Base-by-base conservation (phyloP, 345 rosid species). In the Eucalyptus guilfoylei region DNA sequence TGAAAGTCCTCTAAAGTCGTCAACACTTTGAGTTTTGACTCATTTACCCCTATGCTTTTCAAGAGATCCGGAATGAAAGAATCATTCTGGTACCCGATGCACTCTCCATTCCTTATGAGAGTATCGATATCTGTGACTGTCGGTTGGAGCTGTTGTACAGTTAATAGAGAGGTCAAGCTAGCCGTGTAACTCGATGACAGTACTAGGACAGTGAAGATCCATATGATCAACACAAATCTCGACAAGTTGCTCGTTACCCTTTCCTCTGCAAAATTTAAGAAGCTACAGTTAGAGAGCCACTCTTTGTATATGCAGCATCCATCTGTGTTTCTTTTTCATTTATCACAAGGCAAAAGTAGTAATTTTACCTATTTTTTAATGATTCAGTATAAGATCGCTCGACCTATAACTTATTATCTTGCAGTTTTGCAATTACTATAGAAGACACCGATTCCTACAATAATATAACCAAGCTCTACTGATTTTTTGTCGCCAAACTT, bases 141-240 rank as follows among this genome's bases (percentile, higher is more conserved):
- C 7, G 93, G 93, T 13, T 87, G 86, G n/a, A 90, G 90, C 87
- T 69, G 87, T 32, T 91, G 90, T 15, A 86, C 90, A 9, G 92
- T 89, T n/a, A 89, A 69, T 32, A 89, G 50, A 17, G 91, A 88
- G 28, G 91, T 88, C 80, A 91, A 90, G 42, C 88, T 90, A 3
- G 93, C 92, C 0, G 93, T 92, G 91, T 92, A 91, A 37, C 89
- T 89, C 4, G 90, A 87, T 21, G 88, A 89, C 9, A 91, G 62
- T 54, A 89, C 90, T 19, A 90, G 86, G 32, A 87, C 90, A 32
- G 89, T 76, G 12, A 88, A 88, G 40, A 88, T 49, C 93, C 93
- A 92, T 21, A 92, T 86, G 21, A 86, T 85, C 88, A 92, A 42
- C 52, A 90, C 90, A 37, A 87, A 88, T 49, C 88, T 90, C 4